Evolutionary conservation across 257 asterid species (phyloP), one percentile per base, ranked within the genome.

Genomic region (Nicotiana undulata): DNA sequence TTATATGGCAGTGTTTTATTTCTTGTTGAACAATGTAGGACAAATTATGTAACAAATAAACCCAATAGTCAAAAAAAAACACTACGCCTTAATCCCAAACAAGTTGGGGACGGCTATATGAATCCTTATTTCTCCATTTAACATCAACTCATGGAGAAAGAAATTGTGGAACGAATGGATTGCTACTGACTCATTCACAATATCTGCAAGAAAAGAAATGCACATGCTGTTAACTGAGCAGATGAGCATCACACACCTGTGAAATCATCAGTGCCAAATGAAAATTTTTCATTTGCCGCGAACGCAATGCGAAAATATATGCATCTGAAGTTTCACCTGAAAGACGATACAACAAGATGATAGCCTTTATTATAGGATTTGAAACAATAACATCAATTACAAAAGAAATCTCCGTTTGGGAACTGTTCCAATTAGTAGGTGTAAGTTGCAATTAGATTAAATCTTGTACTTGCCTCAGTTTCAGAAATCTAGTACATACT

Each of bases 241-340:
- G 55, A 64, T 77, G 75, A 63, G 64, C 80, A 82, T 81, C 63
- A 40, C 63, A 40, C 87, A 95, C 99, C 97, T 93, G 99, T 81
- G 99, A 93, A 82, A 89, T 83, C 92, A 95, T 91, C 67, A 95
- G 88, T 63, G 94, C 98, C 81, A 95, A 91, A 66, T 95, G 97
- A 85, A 91, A 91, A 88, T 95, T 95, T 85, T 95, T 95, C 96
- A 93, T 92, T 90, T 95, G 99, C 83, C 93, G 89, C 63, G 87
- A 83, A 56, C 99, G 99, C 44, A 93, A 87, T 28, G 89, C 91
- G 70, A 83, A 87, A 52, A 93, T 83, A 80, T 88, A 83, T 13
- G 82, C 44, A 82, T 93, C 97, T 58, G 83, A 77, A 76, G 97
- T 95, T 90, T 93, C 97, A 80, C 99, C 99, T 95, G 91, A 40